phyloP scores from a whole-genome alignment of 2,329 filamentous ascomycete genomes.

The Pyricularia pennisetigena region DNA sequence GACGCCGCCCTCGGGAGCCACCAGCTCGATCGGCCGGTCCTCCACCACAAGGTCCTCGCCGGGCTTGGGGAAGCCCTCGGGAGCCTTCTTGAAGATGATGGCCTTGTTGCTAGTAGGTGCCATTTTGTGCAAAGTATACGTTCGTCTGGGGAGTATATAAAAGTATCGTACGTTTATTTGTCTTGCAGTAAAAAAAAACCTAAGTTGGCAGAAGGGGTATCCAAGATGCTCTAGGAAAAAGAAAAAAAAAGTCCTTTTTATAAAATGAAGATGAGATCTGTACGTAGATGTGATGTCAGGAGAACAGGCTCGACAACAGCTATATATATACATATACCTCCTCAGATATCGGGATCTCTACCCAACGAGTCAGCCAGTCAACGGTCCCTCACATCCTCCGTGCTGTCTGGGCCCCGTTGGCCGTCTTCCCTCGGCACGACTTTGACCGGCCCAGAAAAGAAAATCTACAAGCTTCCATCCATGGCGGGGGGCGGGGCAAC shows the following conservation, averaged over 20 bases:
- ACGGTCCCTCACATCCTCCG: neutral
- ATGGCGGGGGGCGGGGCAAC: neutral
- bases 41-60: slow-evolving; percentile 65
- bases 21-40: slow-evolving; percentile 55
- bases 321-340: neutral
- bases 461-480: neutral
- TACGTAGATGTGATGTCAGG: neutral
- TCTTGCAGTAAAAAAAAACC: neutral
- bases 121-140: neutral
- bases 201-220: neutral
- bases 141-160: too few relatives aligned
- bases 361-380: neutral
- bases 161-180: neutral
- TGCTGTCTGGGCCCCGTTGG: neutral
- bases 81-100: slow-evolving; percentile 62
- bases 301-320: neutral
- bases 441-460: neutral
- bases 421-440: neutral
- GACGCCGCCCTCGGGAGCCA: slow-evolving; percentile 53
- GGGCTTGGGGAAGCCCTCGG: slow-evolving; percentile 54
- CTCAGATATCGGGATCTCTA: neutral
- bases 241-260: neutral
- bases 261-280: neutral
- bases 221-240: neutral
- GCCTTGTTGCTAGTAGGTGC: slow-evolving; percentile 49